Base-by-base conservation (phyloP, 2,329 filamentous ascomycete species). In the Hortaea sp. region DNA sequence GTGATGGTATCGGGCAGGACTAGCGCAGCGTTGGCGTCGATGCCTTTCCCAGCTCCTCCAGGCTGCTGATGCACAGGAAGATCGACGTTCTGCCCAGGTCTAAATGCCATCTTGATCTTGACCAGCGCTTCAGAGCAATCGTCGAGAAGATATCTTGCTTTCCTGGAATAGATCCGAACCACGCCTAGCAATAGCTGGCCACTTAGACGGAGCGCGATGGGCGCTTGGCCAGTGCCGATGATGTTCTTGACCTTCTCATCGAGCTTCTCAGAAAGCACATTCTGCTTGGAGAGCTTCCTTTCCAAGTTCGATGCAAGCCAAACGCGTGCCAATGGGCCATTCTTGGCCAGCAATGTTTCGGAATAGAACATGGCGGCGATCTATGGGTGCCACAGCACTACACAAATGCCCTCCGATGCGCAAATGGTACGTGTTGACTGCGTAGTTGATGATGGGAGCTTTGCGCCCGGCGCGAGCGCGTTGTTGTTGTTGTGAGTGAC, bases 81-180 rank as follows among this genome's bases (percentile, higher is more conserved):
- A 67, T 98, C 92, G 63, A 97, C 94, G 69, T 95, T 95, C 54
- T 90, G 90, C 9, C 32, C 32, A 41, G 90, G 87, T 49, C 89
- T 85, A 70, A 97, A 98, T 38, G 92, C 90, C 88, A 97, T 94
- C 65, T 97, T 95, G 60, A 98, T 95, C 72, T 95, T 97, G 75
- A 94, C 83, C 55, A 98, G 74, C 35, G 90, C 90, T 69, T 98
- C 92, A 61, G 94, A 95, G 70, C 92, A 98, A 64, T 98, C 92
- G 62, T 98, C 92, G 41, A 97, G 74, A 43, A 98, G 73, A 67
- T 98, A 98, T 60, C 89, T 85, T 62, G 92, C 90, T 71, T 98
- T 98, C 62, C 92, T 79, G 68, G 89, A 94, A 69, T 98, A 98
- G 62, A 98, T 98, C 63, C 90, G 82, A 57, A 95, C 92, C 28